Conservation (phyloP, 805 yeast genomes). For the Schizosaccharomyces osmophilus region DNA sequence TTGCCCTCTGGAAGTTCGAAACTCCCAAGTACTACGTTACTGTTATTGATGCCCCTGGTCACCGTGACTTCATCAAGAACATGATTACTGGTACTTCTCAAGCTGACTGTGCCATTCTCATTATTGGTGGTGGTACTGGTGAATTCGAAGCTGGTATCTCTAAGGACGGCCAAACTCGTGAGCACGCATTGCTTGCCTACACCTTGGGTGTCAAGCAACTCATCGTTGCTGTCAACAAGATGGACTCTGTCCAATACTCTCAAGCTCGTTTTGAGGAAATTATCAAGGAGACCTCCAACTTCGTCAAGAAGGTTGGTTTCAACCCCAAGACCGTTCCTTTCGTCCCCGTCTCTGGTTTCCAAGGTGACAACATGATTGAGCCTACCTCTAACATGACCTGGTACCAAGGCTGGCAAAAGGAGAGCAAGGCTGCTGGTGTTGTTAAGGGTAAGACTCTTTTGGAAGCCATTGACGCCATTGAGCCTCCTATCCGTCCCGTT, state of each 20-base stretch:
- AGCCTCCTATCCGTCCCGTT: slow-evolving; percentile 58
- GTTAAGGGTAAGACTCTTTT: slow-evolving; percentile 58
- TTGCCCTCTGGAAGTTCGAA: slow-evolving; percentile 80
- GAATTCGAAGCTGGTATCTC: slow-evolving; percentile 91
- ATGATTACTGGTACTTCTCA: slow-evolving; percentile 86
- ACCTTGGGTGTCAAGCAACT: slow-evolving; percentile 93
- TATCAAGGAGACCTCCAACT: slow-evolving; percentile 49
- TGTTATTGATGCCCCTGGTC: slow-evolving; percentile 88
- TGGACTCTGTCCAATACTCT: slow-evolving; percentile 81
- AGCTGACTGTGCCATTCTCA: slow-evolving; percentile 78
- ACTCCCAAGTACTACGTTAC: slow-evolving; percentile 75
- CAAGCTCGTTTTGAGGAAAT: slow-evolving; percentile 60
- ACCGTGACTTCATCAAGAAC: slow-evolving; percentile 90
- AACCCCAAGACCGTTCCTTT: slow-evolving; percentile 60
- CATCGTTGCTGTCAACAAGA: slow-evolving; percentile 83
- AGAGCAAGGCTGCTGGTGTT: slow-evolving; percentile 40
- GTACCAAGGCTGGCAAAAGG: slow-evolving; percentile 71
- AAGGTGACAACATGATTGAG: slow-evolving; percentile 86
- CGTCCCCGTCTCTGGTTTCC: slow-evolving; percentile 82
- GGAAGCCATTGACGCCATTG: slow-evolving; percentile 66
- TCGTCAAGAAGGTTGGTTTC: slow-evolving; percentile 70
- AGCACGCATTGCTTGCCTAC: slow-evolving; percentile 85
- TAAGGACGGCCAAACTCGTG: slow-evolving; percentile 87
- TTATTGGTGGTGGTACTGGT: slow-evolving; percentile 81
- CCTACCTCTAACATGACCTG: slow-evolving; percentile 59